These are phyloP conservation scores for Lablab purpureus DNA, from an alignment of 306 rosid genomes.

Conservation along the genomic window DNA sequence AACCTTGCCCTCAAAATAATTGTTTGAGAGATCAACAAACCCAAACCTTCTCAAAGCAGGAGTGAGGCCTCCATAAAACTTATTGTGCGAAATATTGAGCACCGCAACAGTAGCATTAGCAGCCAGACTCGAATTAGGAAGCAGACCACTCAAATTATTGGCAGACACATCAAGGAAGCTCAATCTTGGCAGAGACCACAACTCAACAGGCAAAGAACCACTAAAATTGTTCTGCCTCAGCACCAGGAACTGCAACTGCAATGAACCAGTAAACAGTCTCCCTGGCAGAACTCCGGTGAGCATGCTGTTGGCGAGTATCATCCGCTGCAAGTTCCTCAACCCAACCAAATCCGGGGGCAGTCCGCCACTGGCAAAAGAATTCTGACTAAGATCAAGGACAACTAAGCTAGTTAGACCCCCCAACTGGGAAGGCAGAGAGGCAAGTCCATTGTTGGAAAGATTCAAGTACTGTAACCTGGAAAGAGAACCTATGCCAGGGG, in stretches of 20 bases:
- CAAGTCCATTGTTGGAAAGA: slow-evolving; percentile 68
- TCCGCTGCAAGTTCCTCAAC: slow-evolving; percentile 64
- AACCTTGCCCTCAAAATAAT: slow-evolving; percentile 79
- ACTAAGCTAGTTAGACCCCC: slow-evolving; percentile 70
- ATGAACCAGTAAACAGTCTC: slow-evolving; percentile 53
- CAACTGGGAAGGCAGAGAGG: slow-evolving; percentile 68
- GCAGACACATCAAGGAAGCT: slow-evolving; percentile 69
- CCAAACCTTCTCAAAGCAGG: slow-evolving; percentile 60
- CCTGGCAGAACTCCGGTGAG: slow-evolving; percentile 65
- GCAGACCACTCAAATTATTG: slow-evolving; percentile 72
- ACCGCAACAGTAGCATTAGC: slow-evolving; percentile 46
- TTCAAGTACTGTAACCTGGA: slow-evolving; percentile 73
- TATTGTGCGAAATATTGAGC: slow-evolving; percentile 72
- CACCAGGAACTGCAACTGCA: slow-evolving; percentile 62
- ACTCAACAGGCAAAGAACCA: slow-evolving; percentile 62
- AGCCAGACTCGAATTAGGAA: slow-evolving; percentile 65
- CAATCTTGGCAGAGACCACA: slow-evolving; percentile 76
- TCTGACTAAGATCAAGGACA: slow-evolving; percentile 87
- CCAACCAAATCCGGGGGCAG: slow-evolving; percentile 63
- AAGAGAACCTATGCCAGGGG: slow-evolving; percentile 63
- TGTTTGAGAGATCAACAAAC: slow-evolving; percentile 71
- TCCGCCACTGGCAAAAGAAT: slow-evolving; percentile 62
- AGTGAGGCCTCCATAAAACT: slow-evolving; percentile 72
- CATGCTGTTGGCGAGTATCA: slow-evolving; percentile 61
- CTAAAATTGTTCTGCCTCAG: slow-evolving; percentile 64